Evolutionary conservation across 768 basidiomycete genomes (phyloP), one percentile per base, ranked within the genome.

Genomic region (Lentinula detonsa): DNA sequence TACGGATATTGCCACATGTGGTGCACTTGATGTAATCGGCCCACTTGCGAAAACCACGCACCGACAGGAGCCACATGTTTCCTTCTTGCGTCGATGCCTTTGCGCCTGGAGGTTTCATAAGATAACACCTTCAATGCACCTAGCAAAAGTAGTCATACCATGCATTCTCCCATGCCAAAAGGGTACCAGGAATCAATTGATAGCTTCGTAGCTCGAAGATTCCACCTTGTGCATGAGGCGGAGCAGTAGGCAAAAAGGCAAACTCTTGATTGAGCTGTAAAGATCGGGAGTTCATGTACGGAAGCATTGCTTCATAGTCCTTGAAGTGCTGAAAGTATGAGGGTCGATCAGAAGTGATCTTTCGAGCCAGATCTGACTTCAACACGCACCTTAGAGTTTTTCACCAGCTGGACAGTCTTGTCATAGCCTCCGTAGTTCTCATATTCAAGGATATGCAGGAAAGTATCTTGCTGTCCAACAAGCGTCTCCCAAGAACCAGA

Each of bases 1-100:
- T 68, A 93, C 92, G 87, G 87, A 71, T 96, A 96, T 74, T 98
- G 95, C 96, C 96, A 98, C 76, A 98, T 84, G 75, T 98, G 96
- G 71, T 98, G 91, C 7, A 97, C 96, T 65, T 92, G 83, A 69
- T 93, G 89, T 58, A 93, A 77, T 52, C 88, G 82, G 56, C 92
- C 92, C 51, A 92, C 79, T 72, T 93, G 92, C 60, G 90, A 90
- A 74, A 92, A 95, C 91, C 92, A 94, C n/a, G 91, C 90, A 33
- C 91, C 93, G 11, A 92, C 84, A 48, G 91, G 95, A 61, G 84
- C 84, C 59, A 96, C 88, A 68, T 90, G 90, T 71, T 89, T 86
- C 63, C 88, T 82, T 55, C 97, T 86, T 10, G 97, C 97, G 69
- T 98, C 96, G 52, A 99, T 91, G 9, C 97, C 97, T 70, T 81